Evolutionary conservation across 352 stramenopile genomes (phyloP).

Genomic region (Globisporangium acanthophoron): DNA sequence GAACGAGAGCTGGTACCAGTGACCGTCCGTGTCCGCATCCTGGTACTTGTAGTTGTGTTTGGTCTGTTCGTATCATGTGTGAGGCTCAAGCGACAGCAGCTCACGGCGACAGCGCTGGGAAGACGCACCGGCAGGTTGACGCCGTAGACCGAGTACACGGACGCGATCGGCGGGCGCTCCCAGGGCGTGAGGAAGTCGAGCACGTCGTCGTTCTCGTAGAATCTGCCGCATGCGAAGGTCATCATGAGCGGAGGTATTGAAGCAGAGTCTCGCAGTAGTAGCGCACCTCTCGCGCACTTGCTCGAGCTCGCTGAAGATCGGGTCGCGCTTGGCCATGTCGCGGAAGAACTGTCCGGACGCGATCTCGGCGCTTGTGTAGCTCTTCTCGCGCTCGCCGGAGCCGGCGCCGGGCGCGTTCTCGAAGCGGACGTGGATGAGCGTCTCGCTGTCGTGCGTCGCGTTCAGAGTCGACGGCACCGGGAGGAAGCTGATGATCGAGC

Average conservation of each 20-base stretch:
- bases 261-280: not conserved
- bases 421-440: conserved; percentile 44
- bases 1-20: conserved; percentile 63
- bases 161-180: conserved; percentile 62
- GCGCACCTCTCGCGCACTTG: conserved; percentile 34
- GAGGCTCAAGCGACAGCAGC: not conserved
- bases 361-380: conserved; percentile 68
- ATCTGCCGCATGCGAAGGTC: conserved; percentile 17
- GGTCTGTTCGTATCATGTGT: conserved; percentile 22
- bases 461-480: conserved; percentile 50
- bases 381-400: conserved; percentile 20
- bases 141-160: conserved; percentile 74
- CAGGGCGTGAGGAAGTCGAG: conserved; percentile 53
- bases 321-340: conserved; percentile 56
- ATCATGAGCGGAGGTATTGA: too few species aligned
- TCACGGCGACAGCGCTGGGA: not conserved
- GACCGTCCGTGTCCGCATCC: conserved; percentile 32
- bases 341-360: conserved; percentile 63
- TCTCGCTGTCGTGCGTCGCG: conserved; percentile 46
- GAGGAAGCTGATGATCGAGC: conserved; percentile 67
- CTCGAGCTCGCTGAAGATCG: conserved; percentile 61
- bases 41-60: conserved; percentile 74
- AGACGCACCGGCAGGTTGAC: conserved; percentile 59
- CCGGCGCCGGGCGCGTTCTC: conserved; percentile 12
- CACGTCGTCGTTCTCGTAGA: conserved; percentile 65